phyloP scores from a whole-genome alignment of 495 filamentous ascomycete species.

The Pyrenopolyporus hunteri region DNA sequence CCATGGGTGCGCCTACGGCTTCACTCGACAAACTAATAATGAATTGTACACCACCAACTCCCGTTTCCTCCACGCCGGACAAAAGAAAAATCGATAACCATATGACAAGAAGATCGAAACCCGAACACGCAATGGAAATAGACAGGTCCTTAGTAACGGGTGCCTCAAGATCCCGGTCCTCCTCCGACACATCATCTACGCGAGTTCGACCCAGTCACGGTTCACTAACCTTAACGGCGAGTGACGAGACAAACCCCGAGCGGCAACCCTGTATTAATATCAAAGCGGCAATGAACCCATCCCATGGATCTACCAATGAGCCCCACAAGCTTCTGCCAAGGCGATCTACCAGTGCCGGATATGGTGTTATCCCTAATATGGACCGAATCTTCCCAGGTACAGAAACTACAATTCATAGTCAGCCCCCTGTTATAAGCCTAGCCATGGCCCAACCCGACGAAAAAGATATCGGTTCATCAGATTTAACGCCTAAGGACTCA shows the following conservation, averaged over 20 bases:
- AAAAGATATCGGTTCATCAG: too few relatives aligned
- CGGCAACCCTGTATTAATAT: background rate
- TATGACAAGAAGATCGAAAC: background rate
- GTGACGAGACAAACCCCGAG: background rate
- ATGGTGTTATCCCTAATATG: too few relatives aligned
- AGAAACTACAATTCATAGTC: too few relatives aligned
- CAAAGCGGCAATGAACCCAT: background rate
- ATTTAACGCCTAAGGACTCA: too few relatives aligned
- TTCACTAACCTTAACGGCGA: background rate
- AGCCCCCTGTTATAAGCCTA: too few relatives aligned
- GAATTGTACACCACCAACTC: conserved; percentile 1
- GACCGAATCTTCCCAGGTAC: too few relatives aligned
- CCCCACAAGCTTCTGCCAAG: too few relatives aligned
- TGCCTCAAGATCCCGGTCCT: background rate
- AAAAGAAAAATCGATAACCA: background rate
- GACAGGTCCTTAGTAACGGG: background rate
- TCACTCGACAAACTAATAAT: conserved; percentile 29
- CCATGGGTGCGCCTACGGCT: conserved; percentile 3
- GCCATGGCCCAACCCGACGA: too few relatives aligned
- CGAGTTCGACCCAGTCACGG: background rate
- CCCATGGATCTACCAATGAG: too few relatives aligned
- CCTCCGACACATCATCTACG: background rate
- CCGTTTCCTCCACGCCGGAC: background rate
- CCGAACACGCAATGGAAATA: background rate
- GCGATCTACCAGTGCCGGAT: too few relatives aligned